Conservation (phyloP, 768 basidiomycete genomes). For the Lentinula raphanica region DNA sequence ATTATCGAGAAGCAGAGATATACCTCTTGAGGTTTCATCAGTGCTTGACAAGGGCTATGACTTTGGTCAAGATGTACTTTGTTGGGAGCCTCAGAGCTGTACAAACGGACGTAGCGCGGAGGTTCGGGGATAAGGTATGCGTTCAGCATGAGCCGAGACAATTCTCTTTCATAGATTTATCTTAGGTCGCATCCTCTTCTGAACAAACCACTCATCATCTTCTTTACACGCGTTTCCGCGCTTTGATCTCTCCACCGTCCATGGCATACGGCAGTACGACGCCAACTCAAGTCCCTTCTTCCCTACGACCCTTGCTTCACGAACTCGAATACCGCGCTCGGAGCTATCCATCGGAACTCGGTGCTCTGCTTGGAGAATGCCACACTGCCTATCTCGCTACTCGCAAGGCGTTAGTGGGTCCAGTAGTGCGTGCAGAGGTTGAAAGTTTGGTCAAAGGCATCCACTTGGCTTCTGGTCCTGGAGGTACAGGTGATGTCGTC, state of each 20-base stretch:
- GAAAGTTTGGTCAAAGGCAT: constrained; percentile 64
- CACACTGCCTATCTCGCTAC: constrained; percentile 77
- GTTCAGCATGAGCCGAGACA: not conserved
- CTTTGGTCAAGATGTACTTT: constrained; percentile 95
- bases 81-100: constrained; percentile 78
- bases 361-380: constrained; percentile 78
- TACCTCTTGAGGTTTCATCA: constrained; percentile 97
- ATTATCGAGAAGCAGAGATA: constrained; percentile 88
- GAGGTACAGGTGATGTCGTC: constrained; percentile 70
- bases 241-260: not conserved
- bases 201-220: constrained; percentile 66
- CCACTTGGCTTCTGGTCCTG: not conserved
- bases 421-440: constrained; percentile 75
- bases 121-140: constrained; percentile 68
- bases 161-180: not conserved
- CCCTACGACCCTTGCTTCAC: constrained; percentile 63
- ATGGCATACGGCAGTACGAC: not conserved
- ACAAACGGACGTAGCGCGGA: constrained; percentile 69
- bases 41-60: constrained; percentile 98
- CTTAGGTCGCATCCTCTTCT: constrained; percentile 59
- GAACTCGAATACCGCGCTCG: constrained; percentile 80
- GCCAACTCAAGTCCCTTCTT: constrained; percentile 32
- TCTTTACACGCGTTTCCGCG: constrained; percentile 81
- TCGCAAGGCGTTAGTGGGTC: constrained; percentile 63
- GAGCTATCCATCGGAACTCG: constrained; percentile 80